Percentiles rank a stretch among this genome's conserved stretches.
phyloP scores from a whole-genome alignment of 2,329 filamentous ascomycete species.

The Beauveria australis region DNA sequence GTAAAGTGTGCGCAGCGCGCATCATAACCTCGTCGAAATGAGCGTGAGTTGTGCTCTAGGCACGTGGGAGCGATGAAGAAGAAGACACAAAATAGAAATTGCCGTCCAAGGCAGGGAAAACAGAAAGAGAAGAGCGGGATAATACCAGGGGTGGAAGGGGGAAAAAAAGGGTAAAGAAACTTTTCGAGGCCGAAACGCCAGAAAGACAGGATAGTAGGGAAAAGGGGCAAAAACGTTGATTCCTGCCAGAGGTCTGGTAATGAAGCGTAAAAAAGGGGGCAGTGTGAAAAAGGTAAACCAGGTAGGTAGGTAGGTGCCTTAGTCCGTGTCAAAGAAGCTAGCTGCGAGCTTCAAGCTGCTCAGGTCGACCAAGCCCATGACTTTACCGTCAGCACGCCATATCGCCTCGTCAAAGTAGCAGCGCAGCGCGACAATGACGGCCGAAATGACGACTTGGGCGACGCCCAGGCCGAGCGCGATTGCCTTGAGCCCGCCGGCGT shows the following conservation, averaged over 20 bases:
- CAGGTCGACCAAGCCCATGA: constrained; percentile 40
- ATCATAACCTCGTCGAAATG: neutral
- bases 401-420: constrained; percentile 34
- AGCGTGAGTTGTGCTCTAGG: neutral
- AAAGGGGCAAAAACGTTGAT: neutral
- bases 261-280: neutral
- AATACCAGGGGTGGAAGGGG: neutral
- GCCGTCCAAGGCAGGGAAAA: neutral
- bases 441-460: constrained; percentile 32
- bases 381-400: constrained; percentile 34
- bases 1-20: neutral
- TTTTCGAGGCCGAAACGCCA: neutral
- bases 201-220: neutral
- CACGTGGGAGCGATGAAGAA: neutral
- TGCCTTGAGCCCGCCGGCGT: constrained; percentile 26
- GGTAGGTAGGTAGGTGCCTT: too few species aligned
- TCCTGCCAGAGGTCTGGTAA: neutral
- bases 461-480: constrained; percentile 34
- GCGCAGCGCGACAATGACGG: constrained; percentile 27
- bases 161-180: neutral
- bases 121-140: neutral
- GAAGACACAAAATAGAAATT: neutral
- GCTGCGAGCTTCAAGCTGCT: constrained; percentile 31
- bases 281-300: neutral
- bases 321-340: constrained; percentile 40